Evolutionary conservation across 805 yeast species (phyloP), one percentile per base, ranked within the genome.

Genomic region (Maudiozyma bulderi): DNA sequence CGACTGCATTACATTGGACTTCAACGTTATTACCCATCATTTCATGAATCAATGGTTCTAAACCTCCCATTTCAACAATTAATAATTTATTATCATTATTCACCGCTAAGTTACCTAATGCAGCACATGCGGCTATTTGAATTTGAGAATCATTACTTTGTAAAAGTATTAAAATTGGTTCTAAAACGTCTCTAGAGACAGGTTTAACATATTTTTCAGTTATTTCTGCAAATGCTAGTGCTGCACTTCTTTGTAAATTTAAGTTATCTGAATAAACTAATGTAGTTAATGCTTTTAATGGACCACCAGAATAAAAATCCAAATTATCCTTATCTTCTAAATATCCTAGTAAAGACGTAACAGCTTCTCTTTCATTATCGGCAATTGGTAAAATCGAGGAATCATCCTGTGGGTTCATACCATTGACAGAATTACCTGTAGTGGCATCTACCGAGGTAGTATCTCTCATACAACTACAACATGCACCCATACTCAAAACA

Each of bases 1-100:
- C 99, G 50, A 93, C 99, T 2, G 99, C 99, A 65, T 93, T 93
- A 69, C 99, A 93, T 70, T 93, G 99, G 39, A 93, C 98, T 68
- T 93, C 99, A 50, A 93, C 95, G 62, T 93, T 93, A 48, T 93
- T 80, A 40, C 95, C 84, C 84, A 88, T 84, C 99, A 93, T 93
- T 70, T 93, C 99, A 67, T 95, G 83, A 59, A 93, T 93, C 43
- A 93, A 77, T 5, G 98, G 98, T 54, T 90, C 96, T 50, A 93
- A 77, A 2, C 98, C 99, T 31, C 98, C 98, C 96, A 93, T 88
- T 61, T 91, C 96, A 14, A 95, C 98, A 52, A 93, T 91, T 47
- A 93, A 74, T 14, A 86, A 77, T 67, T 93, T 93, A 72, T 93
- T 93, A 53, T 86, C 96, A 61, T 89, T 90, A 70, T 93, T 89